Base-by-base conservation (phyloP, 228 moss, liverwort and hornwort genomes). In the Sphagnum fallax region DNA sequence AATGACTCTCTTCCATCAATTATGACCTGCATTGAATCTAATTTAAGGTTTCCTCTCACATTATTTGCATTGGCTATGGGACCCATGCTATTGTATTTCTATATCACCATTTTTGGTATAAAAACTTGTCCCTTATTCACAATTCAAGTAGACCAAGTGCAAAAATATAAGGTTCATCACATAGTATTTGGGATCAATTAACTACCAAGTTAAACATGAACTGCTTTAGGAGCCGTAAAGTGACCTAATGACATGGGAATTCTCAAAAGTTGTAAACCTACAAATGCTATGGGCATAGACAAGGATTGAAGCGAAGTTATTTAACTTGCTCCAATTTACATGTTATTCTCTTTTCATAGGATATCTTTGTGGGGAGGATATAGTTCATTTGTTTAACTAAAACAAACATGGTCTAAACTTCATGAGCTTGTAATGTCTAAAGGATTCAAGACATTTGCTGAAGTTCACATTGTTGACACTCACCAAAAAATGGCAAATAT, bases 11-110 rank as follows among this genome's bases (percentile, higher is more conserved):
- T 93, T 50, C 89, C 92, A 63, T 89, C 90, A 53, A 75, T 93
- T 16, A 51, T 92, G 52, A 70, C 81, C 52, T 92, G 89, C 77
- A 78, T 98, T 71, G 94, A 93, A 75, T 77, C 89, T 51, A 93
- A 98, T 77, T 75, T 94, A 64, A 75, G 65, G 67, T 70, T 93
- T 69, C 94, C 92, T 50, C 68, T 89, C 68, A 84, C 98, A 49
- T 89, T 84, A 47, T 68, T 90, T 53, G 77, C 79, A 49, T 80
- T 90, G 11, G 85, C 88, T 58, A 67, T 88, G 75, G 90, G 94
- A 15, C 98, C 94, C 11, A 72, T 83, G 65, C 74, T 87, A 7
- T 81, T 94, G 49, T 98, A 93, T 71, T 87, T 87, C 70, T 78
- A 79, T 58, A 72, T 89, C 75, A 82, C 82, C 57, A 79, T 90